A percentile compares a stretch with the other conserved stretches of the same genome.
These are phyloP conservation scores for Backusella liffmaniae DNA, from an alignment of 192 early-diverging fungal species.

Conservation along the genomic window DNA sequence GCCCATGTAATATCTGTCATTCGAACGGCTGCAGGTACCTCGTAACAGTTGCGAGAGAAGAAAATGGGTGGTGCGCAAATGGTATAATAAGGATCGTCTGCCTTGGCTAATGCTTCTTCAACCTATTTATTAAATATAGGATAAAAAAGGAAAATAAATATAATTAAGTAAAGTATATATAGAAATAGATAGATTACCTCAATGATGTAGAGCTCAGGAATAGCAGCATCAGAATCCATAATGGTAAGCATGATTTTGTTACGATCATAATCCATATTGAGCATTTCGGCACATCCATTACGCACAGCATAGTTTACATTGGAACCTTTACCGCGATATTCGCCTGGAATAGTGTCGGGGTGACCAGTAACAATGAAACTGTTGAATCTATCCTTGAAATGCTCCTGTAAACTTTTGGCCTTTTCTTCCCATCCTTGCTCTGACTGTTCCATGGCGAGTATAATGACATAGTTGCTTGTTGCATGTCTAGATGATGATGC, in stretches of 20 bases:
- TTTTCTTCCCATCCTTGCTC: slow-evolving; percentile 56
- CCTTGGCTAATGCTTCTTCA: slow-evolving; percentile 30
- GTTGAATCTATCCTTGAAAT: slow-evolving; percentile 57
- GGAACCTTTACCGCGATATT: slow-evolving; percentile 70
- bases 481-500: slow-evolving; percentile 33
- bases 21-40: slow-evolving; percentile 70
- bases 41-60: slow-evolving; percentile 58
- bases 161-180: neutral
- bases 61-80: slow-evolving; percentile 50
- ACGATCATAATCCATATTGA: slow-evolving; percentile 41
- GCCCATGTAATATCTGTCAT: slow-evolving; percentile 75
- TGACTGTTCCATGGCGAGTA: slow-evolving; percentile 72
- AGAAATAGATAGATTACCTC: slow-evolving; percentile 12
- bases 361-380: slow-evolving; percentile 70
- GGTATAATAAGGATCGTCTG: slow-evolving; percentile 45
- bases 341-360: slow-evolving; percentile 60
- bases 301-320: slow-evolving; percentile 68
- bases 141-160: neutral
- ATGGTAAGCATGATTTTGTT: slow-evolving; percentile 62
- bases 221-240: slow-evolving; percentile 70
- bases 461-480: slow-evolving; percentile 46
- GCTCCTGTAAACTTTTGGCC: slow-evolving; percentile 46
- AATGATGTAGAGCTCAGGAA: slow-evolving; percentile 69
- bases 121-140: slow-evolving; percentile 11
- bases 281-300: slow-evolving; percentile 28